Evolutionary conservation across 2,329 filamentous ascomycete genomes (phyloP).

Genomic region (Lomentospora prolificans): DNA sequence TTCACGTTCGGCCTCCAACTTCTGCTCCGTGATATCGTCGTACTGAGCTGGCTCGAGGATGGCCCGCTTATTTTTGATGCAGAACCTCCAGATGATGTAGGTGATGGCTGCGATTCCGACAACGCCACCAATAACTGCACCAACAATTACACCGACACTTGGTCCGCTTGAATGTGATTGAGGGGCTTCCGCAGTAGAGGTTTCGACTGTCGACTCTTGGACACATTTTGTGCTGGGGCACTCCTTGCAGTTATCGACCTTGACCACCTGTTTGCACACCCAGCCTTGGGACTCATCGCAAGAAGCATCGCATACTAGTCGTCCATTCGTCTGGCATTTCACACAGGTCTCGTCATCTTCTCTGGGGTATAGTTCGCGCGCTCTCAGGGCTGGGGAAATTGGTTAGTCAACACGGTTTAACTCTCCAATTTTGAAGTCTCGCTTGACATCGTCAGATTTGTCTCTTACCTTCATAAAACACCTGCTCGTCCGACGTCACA

Average conservation of each 20-base stretch:
- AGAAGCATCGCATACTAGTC: constrained; percentile 12
- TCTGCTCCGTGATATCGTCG: constrained; percentile 27
- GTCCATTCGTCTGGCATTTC: constrained; percentile 11
- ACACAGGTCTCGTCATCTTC: constrained; percentile 12
- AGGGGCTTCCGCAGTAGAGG: neutral
- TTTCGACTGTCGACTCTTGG: neutral
- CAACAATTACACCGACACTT: constrained; percentile 78
- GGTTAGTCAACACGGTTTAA: neutral
- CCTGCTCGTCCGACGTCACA: constrained; percentile 12
- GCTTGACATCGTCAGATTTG: neutral
- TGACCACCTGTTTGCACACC: constrained; percentile 13
- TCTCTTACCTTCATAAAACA: constrained; percentile 12
- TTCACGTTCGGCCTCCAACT: constrained; percentile 26
- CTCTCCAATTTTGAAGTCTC: neutral
- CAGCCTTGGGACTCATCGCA: constrained; percentile 11
- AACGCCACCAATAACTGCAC: constrained; percentile 81
- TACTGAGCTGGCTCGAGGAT: neutral
- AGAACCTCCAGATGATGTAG: constrained; percentile 81
- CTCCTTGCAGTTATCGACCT: constrained; percentile 13
- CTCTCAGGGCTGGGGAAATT: constrained; percentile 10
- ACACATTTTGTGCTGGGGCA: constrained; percentile 13
- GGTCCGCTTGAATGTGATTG: constrained; percentile 23
- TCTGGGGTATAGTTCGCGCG: constrained; percentile 12
- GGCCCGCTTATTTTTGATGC: constrained; percentile 68
- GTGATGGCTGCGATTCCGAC: constrained; percentile 62